Evolutionary conservation across 805 yeast genomes (phyloP).

Genomic region (Kurtzmaniella cleridarum): DNA sequence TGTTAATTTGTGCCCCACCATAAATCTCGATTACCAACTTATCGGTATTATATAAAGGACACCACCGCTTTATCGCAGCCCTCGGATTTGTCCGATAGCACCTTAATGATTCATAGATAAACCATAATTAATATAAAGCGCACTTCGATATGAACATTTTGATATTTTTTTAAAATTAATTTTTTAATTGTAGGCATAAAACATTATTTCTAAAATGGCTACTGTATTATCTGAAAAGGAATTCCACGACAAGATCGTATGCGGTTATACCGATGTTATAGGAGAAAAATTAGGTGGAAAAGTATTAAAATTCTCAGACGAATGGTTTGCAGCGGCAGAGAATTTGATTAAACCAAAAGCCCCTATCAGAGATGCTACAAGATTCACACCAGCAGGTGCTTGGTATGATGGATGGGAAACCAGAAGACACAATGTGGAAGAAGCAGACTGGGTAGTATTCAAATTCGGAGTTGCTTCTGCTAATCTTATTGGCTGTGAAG

Average conservation of each 20-base stretch:
- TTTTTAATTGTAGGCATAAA: no score
- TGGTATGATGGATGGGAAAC: conserved; percentile 99
- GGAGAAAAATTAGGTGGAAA: conserved; percentile 82
- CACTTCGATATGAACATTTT: no score
- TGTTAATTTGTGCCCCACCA: no score
- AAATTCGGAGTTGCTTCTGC: conserved; percentile 83
- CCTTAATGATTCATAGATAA: no score
- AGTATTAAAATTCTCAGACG: conserved; percentile 68
- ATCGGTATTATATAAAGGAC: no score
- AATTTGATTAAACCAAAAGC: conserved; percentile 77
- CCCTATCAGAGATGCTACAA: conserved; percentile 77
- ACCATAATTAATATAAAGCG: no score
- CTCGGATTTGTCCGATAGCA: no score
- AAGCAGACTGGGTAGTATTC: conserved; percentile 83
- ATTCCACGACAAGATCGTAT: conserved; percentile 43
- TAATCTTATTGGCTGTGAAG: conserved; percentile 71
- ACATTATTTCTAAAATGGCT: conserved; percentile 9
- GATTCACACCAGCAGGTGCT: conserved; percentile 81
- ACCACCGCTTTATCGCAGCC: no score
- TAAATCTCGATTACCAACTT: no score
- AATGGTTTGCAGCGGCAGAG: conserved; percentile 92
- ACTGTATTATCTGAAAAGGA: conserved; percentile 21
- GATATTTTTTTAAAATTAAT: no score
- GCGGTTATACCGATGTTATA: conserved; percentile 67
- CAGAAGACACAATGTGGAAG: conserved; percentile 81